Evolutionary conservation across 352 stramenopile species (phyloP), one percentile per base, ranked within the genome.

Genomic region (Globisporangium emineosum): DNA sequence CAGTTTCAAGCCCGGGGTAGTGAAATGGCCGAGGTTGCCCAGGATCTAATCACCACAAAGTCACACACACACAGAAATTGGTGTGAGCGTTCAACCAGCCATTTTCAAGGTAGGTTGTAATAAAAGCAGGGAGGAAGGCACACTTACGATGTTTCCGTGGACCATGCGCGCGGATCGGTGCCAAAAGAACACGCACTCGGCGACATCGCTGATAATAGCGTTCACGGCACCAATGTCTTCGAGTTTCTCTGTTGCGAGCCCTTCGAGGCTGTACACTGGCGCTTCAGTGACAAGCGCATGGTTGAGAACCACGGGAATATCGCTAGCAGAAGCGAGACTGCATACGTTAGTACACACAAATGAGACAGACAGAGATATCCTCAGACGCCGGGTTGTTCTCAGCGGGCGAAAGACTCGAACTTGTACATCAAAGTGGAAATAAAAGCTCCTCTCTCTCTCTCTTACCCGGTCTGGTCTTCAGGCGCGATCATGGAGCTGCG

Each of bases 91-190:
- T 23, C 42, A 25, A 13, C 30, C 8, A 17, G 23, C n/a, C 21
- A 57, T 43, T 43, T 43, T 45, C 19, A 27, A 42, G 40, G 23
- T 19, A 42, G 30, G n/a, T 43, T 51, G n/a, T 9, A 43, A 25
- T 43, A 35, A 13, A 27, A 40, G 8, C 19, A 43, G 10, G 40
- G 21, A 47, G 5, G 17, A 2, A 47, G 6, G 40, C 17, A 15
- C 9, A 65, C 76, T 35, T 70, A 92, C 83, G 37, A 92, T 78
- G 55, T 90, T 89, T 40, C 83, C 83, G 47, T 92, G 78, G 19
- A 79, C 69, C 58, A 86, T 63, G 15, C 65, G 75, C 0, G 80
- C 80, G n/a, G 77, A 69, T 4, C 57, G 52, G 51, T 92, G 83
- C 78, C 78, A 92, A 30, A 89, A 88, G 15, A 52, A 57, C 17